Conservation (phyloP, 2,329 filamentous ascomycete genomes). For the Lojkania enalia region DNA sequence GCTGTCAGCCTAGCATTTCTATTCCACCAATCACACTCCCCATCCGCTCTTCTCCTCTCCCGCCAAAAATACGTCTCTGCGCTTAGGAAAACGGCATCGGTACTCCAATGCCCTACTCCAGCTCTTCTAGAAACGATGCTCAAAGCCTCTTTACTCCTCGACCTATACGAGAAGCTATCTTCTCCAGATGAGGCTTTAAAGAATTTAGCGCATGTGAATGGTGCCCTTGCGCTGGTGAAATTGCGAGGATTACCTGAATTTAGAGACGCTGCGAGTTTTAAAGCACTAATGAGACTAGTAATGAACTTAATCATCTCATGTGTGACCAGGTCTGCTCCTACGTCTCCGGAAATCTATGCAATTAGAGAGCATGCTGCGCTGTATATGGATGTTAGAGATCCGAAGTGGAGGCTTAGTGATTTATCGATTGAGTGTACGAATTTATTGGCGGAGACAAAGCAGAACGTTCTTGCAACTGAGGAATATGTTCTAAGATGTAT, state of each 20-base stretch:
- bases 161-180: constrained; percentile 35
- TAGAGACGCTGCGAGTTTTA: constrained; percentile 17
- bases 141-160: constrained; percentile 27
- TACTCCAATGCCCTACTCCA: constrained; percentile 18
- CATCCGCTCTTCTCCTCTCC: constrained; percentile 20
- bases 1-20: constrained; percentile 35
- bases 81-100: constrained; percentile 22
- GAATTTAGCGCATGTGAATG: constrained; percentile 27
- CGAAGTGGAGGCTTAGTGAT: constrained; percentile 36
- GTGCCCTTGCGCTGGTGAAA: constrained; percentile 29
- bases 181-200: constrained; percentile 9
- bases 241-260: constrained; percentile 25
- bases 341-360: constrained; percentile 23
- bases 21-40: constrained; percentile 22
- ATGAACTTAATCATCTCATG: constrained; percentile 37
- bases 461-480: constrained; percentile 12
- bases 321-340: constrained; percentile 22
- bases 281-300: constrained; percentile 21
- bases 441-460: constrained; percentile 21
- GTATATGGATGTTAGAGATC: constrained; percentile 26
- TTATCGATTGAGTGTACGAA: constrained; percentile 33
- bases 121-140: constrained; percentile 20
- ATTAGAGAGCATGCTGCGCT: constrained; percentile 27
- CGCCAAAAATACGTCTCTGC: constrained; percentile 31
- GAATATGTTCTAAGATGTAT: constrained; percentile 21